Evolutionary conservation across 306 rosid species (phyloP), one percentile per base, ranked within the genome.

Genomic region (Pterocarpus santalinus): DNA sequence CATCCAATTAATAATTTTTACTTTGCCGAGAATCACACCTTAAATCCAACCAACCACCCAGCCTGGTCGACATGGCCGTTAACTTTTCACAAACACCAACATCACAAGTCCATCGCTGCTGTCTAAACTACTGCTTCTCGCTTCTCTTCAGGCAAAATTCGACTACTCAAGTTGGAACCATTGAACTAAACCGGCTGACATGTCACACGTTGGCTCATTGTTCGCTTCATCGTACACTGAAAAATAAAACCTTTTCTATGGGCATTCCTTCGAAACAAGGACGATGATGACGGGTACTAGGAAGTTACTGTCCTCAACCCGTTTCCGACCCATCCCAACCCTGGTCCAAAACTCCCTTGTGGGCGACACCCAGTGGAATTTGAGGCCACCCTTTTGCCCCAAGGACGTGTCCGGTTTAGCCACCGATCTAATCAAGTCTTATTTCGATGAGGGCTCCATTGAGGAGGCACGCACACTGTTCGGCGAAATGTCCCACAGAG

Each of bases 401-500:
- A 86, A 81, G 65, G 71, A 76, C 2, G 73, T 88, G 2, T 77
- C 82, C 36, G 46, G 79, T 44, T 80, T 89, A 72, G 77, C 94
- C 46, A 88, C 92, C 11, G 88, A 90, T 69, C 80, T 89, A 16
- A 90, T 90, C 22, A 86, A 82, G 34, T 85, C 90, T 1, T 85
- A 72, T 36, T 88, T 86, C 1, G 76, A 78, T 4, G 73, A 69
- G 35, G 92, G 93, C 69, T 62, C 69, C 1, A 34, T 81, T 39
- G 58, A 85, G 67, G 88, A 94, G 32, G 97, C 97, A 4, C 91
- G 86, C 39, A 15, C 15, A 13, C 38, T 91, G 92, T 93, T 91
- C 81, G 94, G 91, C 34, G 89, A 93, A 91, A 91, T 91, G 92
- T 78, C 83, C 44, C 86, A 83, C 0, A 80, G 88, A 85, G 91